These are phyloP conservation scores for Beauveria varroae DNA, from an alignment of 2,329 filamentous ascomycete species.

Conservation along the genomic window DNA sequence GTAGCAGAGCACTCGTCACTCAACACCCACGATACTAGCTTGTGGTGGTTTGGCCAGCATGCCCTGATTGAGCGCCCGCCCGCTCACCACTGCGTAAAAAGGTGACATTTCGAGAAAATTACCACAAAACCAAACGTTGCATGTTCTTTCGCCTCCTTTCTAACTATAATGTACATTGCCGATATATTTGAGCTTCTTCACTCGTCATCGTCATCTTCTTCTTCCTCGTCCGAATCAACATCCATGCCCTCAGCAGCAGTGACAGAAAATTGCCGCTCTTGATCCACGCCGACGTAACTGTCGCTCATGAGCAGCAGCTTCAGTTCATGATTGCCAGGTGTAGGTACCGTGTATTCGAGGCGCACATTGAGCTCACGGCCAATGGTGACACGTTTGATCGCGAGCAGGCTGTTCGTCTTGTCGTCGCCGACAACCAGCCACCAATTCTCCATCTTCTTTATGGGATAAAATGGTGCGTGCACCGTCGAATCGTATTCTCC, in stretches of 20 bases:
- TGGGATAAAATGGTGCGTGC: conserved; percentile 91
- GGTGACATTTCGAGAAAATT: not conserved
- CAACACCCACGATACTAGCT: not conserved
- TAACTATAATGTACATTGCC: conserved; percentile 11
- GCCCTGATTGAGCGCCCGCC: not conserved
- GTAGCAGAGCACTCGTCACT: not conserved
- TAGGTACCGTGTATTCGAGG: conserved; percentile 83
- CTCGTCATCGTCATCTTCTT: conserved; percentile 40
- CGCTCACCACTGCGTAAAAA: not conserved
- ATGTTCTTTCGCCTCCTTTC: not conserved
- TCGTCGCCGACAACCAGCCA: conserved; percentile 96
- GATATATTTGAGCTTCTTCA: not conserved
- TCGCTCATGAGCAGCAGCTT: conserved; percentile 96
- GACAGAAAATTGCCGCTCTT: conserved; percentile 83
- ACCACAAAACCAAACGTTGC: not conserved
- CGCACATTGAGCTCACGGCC: conserved; percentile 68
- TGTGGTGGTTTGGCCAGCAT: conserved; percentile 1
- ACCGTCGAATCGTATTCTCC: conserved; percentile 71
- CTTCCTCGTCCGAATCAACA: conserved; percentile 70
- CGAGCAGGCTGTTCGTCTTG: conserved; percentile 75
- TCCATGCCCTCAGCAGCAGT: conserved; percentile 89
- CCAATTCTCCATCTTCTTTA: conserved; percentile 93
- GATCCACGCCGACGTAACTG: conserved; percentile 93
- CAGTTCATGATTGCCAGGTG: conserved; percentile 74
- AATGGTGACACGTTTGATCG: conserved; percentile 91